Evolutionary conservation across 192 early-diverging fungal species (phyloP), one percentile per base, ranked within the genome.

Genomic region (Thamnidium elegans): DNA sequence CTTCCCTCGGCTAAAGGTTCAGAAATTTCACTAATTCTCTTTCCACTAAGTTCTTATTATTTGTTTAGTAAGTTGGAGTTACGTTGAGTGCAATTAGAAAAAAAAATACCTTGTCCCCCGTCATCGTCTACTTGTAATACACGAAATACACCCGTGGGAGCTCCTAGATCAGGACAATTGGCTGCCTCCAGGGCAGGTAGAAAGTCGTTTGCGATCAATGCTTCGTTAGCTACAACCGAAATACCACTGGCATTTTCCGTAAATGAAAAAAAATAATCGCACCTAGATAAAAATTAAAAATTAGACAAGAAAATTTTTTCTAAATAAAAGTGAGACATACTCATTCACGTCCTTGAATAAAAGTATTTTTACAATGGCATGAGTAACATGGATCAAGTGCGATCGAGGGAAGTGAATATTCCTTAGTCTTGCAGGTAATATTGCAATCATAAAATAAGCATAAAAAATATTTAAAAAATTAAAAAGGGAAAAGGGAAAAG

Each of bases 231-330:
- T 14, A 89, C 75, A 56, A 89, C 80, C 44, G 83, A 82, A 0
- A 89, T 73, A 36, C 87, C 87, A 50, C 81, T 73, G 15, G 82
- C 74, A 70, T 87, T 89, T 61, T 89, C 86, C 0, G 87, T 87
- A 65, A 80, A 82, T 13, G 75, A 79, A 60, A 89, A 89, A 50
- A 89, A 83, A 15, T 69, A 70, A 54, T 78, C 78, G 7, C 52
- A 47, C 43, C 79, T 80, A 58, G 13, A 21, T n/a, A 50, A 3
- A 46, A n/a, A 50, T 10, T n/a, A 23, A 55, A 31, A 67, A n/a
- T 5, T 30, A 14, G 14, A 26, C 6, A 36, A 62, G 42, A 60
- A 53, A 31, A 26, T 2, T 26, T 26, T 26, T 26, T 3, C 3
- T 26, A 26, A 26, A n/a, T n/a, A 23, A 26, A 32, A 44, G 9